Conservation (phyloP, 23 red algal species). For the Chondrus crispus region DNA sequence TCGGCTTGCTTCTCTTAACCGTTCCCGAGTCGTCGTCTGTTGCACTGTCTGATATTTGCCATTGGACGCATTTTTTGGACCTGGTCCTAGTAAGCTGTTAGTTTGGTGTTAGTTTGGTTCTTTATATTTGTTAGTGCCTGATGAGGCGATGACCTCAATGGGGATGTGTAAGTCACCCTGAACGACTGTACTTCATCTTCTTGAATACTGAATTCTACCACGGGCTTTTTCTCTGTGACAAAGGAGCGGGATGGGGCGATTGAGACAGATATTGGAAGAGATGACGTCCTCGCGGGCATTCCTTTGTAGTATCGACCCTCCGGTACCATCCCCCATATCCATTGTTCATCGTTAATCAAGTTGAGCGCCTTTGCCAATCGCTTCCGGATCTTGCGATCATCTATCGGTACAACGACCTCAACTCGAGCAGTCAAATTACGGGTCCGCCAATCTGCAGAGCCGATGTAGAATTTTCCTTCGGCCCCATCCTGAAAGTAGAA, state of each 20-base stretch:
- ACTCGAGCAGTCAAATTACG: constrained; percentile 77
- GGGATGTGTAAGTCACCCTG: too few relatives aligned
- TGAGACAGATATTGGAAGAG: constrained; percentile 11
- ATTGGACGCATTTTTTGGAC: not conserved
- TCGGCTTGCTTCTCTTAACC: constrained; percentile 22
- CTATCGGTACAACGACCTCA: constrained; percentile 81
- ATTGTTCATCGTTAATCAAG: constrained; percentile 53
- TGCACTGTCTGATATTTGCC: not conserved
- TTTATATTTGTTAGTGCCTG: not conserved
- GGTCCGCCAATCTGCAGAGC: constrained; percentile 92
- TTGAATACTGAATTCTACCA: not conserved
- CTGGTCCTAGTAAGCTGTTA: not conserved
- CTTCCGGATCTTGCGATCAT: constrained; percentile 71
- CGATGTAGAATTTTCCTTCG: constrained; percentile 80
- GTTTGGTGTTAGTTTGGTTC: not conserved
- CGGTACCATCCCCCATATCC: constrained; percentile 79
- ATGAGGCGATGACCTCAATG: not conserved
- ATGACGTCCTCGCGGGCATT: not conserved
- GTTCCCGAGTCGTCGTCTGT: not conserved
- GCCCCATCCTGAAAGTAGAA: constrained; percentile 86
- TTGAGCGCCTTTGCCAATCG: constrained; percentile 67
- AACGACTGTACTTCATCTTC: not conserved
- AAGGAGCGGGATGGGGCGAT: constrained; percentile 17
- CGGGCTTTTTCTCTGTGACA: not conserved
- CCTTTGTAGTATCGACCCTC: constrained; percentile 91